Conservation (phyloP, 1,284 basidiomycete genomes). For the Ganoderma resinaceum region DNA sequence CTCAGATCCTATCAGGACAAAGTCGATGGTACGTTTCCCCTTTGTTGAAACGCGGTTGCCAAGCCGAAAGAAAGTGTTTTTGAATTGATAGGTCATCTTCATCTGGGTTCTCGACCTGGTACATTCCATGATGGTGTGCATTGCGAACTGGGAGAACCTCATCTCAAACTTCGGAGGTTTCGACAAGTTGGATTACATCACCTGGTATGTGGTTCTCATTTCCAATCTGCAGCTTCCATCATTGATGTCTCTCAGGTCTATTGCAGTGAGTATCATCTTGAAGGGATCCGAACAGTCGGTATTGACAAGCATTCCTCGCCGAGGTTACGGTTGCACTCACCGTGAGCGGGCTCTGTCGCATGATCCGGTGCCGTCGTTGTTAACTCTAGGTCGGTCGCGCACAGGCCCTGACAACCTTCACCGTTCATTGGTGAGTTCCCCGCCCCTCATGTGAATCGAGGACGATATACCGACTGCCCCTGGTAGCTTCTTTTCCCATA, state of each 20-base stretch:
- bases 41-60: not conserved
- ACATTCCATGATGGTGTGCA: conserved; percentile 23
- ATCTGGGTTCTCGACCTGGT: conserved; percentile 20
- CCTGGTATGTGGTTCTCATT: conserved; percentile 10
- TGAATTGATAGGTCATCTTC: conserved; percentile 7
- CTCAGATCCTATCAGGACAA: conserved; percentile 10
- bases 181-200: conserved; percentile 15
- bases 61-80: not conserved
- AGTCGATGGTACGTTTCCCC: conserved; percentile 8
- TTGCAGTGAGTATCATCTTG: conserved; percentile 15
- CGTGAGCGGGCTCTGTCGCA: not conserved
- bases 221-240: not conserved
- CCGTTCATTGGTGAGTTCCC: conserved; percentile 20
- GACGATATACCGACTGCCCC: not conserved
- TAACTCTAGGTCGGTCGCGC: not conserved
- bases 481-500: conserved; percentile 26
- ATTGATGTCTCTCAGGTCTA: conserved; percentile 9
- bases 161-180: conserved; percentile 15
- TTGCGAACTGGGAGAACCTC: conserved; percentile 27
- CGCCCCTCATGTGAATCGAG: not conserved
- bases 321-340: conserved; percentile 25
- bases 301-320: not conserved
- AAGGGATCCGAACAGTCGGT: not conserved
- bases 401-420: conserved; percentile 19
- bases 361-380: not conserved